phyloP scores from a whole-genome alignment of 768 basidiomycete species.

The Fistulinella prunicolor region DNA sequence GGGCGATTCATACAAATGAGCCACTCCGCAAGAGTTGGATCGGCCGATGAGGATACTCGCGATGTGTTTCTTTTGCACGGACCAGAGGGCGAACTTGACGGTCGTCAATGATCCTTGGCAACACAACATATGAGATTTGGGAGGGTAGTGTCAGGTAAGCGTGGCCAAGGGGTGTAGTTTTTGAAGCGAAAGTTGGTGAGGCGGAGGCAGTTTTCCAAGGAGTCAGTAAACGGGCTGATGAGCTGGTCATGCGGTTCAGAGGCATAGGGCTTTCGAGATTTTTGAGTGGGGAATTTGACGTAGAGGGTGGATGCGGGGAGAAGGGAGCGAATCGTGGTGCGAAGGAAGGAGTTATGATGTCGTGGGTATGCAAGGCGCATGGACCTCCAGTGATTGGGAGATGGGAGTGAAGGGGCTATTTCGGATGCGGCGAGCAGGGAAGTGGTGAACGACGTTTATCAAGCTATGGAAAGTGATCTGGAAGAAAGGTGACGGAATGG shows the following conservation, averaged over 20 bases:
- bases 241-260: slow-evolving; percentile 28
- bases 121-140: slow-evolving; percentile 16
- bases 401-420: no score
- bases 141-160: slow-evolving; percentile 17
- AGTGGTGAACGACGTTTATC: no score
- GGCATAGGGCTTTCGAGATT: slow-evolving; percentile 28
- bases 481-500: no score
- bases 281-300: slow-evolving; percentile 30
- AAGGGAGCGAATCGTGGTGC: slow-evolving; percentile 12
- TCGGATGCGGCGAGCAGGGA: no score
- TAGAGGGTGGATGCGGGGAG: slow-evolving; percentile 28
- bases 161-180: slow-evolving; percentile 29
- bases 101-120: slow-evolving; percentile 29
- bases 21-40: slow-evolving; percentile 7
- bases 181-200: slow-evolving; percentile 20
- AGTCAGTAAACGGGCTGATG: slow-evolving; percentile 25
- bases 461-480: no score
- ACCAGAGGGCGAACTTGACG: slow-evolving; percentile 21
- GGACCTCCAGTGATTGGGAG: no score
- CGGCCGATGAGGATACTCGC: slow-evolving; percentile 12
- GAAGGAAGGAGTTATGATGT: slow-evolving; percentile 3
- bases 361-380: no score
- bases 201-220: slow-evolving; percentile 25
- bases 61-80: slow-evolving; percentile 21
- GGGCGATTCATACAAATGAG: slow-evolving; percentile 5